These are phyloP conservation scores for Yamadazyma philogaea DNA, from an alignment of 805 yeast species.

Conservation along the genomic window DNA sequence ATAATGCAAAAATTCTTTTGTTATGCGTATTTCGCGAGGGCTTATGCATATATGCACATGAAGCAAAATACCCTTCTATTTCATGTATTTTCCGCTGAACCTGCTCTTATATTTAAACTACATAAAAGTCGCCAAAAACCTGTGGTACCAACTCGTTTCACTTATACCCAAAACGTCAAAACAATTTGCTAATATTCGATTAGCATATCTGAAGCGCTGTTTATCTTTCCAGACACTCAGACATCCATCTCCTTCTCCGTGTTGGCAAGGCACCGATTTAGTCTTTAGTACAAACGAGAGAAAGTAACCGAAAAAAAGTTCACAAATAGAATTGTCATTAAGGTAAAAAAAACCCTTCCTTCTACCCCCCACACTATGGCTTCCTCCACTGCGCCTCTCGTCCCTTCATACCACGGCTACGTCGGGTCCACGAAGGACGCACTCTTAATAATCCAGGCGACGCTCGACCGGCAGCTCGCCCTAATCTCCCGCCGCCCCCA, in stretches of 20 bases:
- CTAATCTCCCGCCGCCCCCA: conserved; percentile 77
- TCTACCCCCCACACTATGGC: no score
- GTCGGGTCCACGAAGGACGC: conserved; percentile 85
- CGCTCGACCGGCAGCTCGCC: conserved; percentile 55
- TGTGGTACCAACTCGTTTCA: no score
- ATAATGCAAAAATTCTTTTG: conserved; percentile 1
- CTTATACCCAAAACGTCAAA: no score
- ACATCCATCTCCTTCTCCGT: no score
- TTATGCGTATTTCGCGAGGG: conserved; percentile 4
- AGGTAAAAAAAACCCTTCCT: no score
- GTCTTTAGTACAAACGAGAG: no score
- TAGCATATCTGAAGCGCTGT: no score
- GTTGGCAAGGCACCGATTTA: no score
- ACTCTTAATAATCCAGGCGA: conserved; percentile 75
- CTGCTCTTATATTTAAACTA: conserved; percentile 1
- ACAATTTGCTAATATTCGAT: no score
- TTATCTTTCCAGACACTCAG: no score
- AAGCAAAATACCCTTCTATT: conserved; percentile 2
- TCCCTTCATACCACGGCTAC: conserved; percentile 70
- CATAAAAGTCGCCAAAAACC: neutral
- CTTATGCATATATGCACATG: conserved; percentile 5
- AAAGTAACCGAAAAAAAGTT: no score
- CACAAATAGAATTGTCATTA: no score
- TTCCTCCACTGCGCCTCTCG: conserved; percentile 5
- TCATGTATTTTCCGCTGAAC: neutral